Base-by-base conservation (phyloP, 257 asterid species). In the Plectranthus barbatus region DNA sequence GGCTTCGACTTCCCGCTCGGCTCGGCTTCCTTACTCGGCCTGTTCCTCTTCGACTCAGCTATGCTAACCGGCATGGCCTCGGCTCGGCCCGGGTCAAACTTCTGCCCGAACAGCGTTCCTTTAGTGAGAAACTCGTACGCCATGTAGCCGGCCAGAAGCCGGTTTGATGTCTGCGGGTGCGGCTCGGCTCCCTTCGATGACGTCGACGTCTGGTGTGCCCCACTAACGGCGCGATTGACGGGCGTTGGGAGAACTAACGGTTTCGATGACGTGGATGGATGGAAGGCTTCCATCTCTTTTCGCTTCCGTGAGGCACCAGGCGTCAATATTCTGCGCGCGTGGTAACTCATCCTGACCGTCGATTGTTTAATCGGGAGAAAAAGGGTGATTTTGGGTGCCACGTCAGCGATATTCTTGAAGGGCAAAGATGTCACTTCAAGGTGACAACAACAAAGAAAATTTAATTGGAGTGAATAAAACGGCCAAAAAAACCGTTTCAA, bases 141-240 rank as follows among this genome's bases (percentile, higher is more conserved):
- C 88, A 87, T 68, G 69, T 83, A 81, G 9, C 94, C 95, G 36
- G 91, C 95, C 58, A 87, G 31, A 19, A 87, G 80, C 81, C 84
- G 79, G 41, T 83, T 87, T 0, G 76, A 68, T 0, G 74, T 31
- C 50, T 42, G 1, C 45, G 81, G 66, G 49, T 51, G 76, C 54
- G 57, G 72, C 56, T 68, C 78, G 52, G 72, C 56, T 50, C 62
- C 76, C 11, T 14, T 63, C 0, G 56, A 71, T 58, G 82, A 59
- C 73, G 71, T 29, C 69, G 78, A 31, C 0, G 59, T 24, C 9
- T 37, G 42, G 19, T 3, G 64, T 18, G 69, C 7, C 49, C 60
- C 41, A 48, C 78, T 70, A 60, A 79, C 84, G 65, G 77, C 34
- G 6, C 68, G 56, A 7, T 44, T 8, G 12, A 77, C 84, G 67